Evolutionary conservation across 495 filamentous ascomycete species (phyloP), one percentile per base, ranked within the genome.

Genomic region (Daldinia grandis): DNA sequence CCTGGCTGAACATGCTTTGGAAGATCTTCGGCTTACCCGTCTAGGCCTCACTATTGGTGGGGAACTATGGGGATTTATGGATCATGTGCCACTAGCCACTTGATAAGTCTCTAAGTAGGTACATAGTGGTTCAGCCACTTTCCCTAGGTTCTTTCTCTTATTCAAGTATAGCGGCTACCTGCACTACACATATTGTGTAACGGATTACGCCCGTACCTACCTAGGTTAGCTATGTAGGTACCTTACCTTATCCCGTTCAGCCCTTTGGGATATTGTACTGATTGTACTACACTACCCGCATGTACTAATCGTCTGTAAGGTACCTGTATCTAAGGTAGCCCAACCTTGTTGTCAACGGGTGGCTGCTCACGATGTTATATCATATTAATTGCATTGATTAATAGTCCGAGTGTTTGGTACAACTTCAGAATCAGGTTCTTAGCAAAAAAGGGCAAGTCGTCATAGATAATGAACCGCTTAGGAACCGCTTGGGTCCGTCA

Each of bases 331-430:
- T 24, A 47, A 47, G 8, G 8, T 47, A 47, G 42, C 42, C 15
- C 17, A 30, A 51, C 58, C 38, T 42, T 44, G 40, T 53, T 40
- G 14, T 62, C 24, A n/a, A 56, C 68, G 68, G 68, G 63, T 71
- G 63, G 68, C 68, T 71, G 68, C 68, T 62, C 25, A 24, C 37
- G 42, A 42, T 28, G 42, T 10, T 58, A 51, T 62, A 58, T 53
- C 42, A 66, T 58, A 71, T 66, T 66, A 25, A 38, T 42, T 66
- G 40, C 27, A 64, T 66, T 63, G 51, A 71, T 67, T 64, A 58
- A 63, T 59, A 63, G 54, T 67, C 63, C 44, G 35, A 60, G 28
- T 59, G 14, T 35, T 28, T 56, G 49, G 58, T 67, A 64, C 64
- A 58, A 72, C 64, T 49, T 14, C 12, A 54, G 33, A 64, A 58